phyloP scores from a whole-genome alignment of 78 protist genomes.

The Bigelowiella natans region DNA sequence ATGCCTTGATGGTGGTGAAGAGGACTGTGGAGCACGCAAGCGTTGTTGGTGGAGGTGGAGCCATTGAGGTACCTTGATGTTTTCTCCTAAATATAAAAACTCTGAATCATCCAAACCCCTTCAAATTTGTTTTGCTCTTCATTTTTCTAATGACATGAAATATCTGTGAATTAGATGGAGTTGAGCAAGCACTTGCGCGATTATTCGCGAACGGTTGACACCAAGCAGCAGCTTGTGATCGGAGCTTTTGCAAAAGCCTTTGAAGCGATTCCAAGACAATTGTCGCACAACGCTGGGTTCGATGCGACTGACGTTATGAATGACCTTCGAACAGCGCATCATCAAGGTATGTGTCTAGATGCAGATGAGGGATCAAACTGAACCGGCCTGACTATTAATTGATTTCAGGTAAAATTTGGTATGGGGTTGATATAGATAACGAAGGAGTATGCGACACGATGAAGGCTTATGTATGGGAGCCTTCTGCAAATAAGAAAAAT shows the following conservation, averaged over 20 bases:
- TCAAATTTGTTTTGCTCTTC: too few species aligned
- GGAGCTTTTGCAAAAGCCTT: neutral
- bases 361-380: conserved; percentile 12
- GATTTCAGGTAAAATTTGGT: conserved; percentile 53
- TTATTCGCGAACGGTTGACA: neutral
- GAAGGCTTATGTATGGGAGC: conserved; percentile 94
- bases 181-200: conserved; percentile 70
- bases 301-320: conserved; percentile 93
- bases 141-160: too few species aligned
- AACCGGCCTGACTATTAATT: neutral
- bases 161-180: conserved; percentile 77
- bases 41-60: conserved; percentile 96
- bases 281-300: conserved; percentile 72
- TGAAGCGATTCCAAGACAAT: conserved; percentile 78
- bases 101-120: too few species aligned
- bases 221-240: conserved; percentile 86
- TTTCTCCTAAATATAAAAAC: too few species aligned
- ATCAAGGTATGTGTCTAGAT: conserved; percentile 7
- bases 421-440: conserved; percentile 88
- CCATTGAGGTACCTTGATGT: conserved; percentile 85
- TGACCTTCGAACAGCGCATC: conserved; percentile 88
- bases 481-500: conserved; percentile 46
- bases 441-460: conserved; percentile 88
- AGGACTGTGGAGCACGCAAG: conserved; percentile 24
- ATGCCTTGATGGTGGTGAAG: conserved; percentile 89